phyloP scores from a whole-genome alignment of 2,329 filamentous ascomycete species.

The Beauveria caledonica region DNA sequence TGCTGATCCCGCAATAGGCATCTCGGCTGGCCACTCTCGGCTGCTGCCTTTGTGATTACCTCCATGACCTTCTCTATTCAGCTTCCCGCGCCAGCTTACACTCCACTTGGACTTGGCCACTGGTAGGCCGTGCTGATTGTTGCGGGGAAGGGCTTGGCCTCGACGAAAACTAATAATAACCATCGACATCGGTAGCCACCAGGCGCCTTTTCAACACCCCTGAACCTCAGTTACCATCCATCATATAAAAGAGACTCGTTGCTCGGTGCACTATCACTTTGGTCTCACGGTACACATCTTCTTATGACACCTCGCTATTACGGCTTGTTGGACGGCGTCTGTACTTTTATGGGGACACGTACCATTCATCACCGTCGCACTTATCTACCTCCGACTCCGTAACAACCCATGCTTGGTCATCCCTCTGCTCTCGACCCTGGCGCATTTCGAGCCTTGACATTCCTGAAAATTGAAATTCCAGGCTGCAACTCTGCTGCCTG shows the following conservation, averaged over 20 bases:
- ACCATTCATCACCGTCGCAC: slow-evolving; percentile 2
- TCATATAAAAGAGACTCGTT: neutral
- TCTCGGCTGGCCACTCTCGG: neutral
- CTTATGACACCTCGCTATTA: neutral
- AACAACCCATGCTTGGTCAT: neutral
- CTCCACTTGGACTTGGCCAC: neutral
- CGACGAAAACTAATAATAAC: neutral
- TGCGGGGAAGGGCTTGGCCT: neutral
- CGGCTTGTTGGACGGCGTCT: neutral
- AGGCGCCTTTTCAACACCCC: neutral
- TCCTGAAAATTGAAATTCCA: neutral
- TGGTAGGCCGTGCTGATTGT: neutral
- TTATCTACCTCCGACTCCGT: slow-evolving; percentile 5
- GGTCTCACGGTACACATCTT: neutral
- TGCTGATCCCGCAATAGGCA: slow-evolving; percentile 8
- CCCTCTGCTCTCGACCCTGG: neutral
- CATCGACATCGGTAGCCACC: neutral
- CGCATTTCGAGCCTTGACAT: neutral
- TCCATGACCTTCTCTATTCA: neutral
- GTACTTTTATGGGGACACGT: slow-evolving; percentile 7
- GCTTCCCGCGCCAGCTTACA: neutral
- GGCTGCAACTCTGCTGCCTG: neutral
- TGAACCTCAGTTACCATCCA: neutral
- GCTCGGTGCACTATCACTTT: neutral
- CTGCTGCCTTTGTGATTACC: neutral